Evolutionary conservation across 2,329 filamentous ascomycete species (phyloP).

Genomic region (Didymella pomorum): DNA sequence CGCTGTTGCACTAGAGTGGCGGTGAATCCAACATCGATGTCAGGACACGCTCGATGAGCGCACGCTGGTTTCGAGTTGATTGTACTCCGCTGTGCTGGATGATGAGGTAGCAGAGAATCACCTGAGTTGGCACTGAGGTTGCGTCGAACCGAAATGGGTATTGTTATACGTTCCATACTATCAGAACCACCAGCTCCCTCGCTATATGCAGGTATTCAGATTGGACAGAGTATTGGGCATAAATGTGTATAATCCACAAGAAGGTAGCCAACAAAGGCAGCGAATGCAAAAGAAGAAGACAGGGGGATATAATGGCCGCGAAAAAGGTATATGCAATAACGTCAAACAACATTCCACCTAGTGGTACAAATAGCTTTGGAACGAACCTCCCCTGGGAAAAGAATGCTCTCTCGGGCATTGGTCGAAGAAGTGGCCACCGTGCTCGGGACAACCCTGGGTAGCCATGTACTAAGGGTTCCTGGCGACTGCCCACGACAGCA

Average conservation of each 20-base stretch:
- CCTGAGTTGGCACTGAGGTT: background rate
- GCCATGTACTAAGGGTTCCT: slow-evolving; percentile 19
- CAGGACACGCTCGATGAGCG: slow-evolving; percentile 4
- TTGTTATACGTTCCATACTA: slow-evolving; percentile 16
- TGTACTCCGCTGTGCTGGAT: slow-evolving; percentile 9
- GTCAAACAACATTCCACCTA: slow-evolving; percentile 19
- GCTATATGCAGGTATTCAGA: slow-evolving; percentile 21
- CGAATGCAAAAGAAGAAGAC: slow-evolving; percentile 26
- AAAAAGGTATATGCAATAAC: slow-evolving; percentile 21
- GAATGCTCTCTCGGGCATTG: background rate
- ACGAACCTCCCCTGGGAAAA: background rate
- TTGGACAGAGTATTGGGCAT: slow-evolving; percentile 9
- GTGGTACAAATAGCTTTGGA: slow-evolving; percentile 12
- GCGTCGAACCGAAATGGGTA: slow-evolving; percentile 23
- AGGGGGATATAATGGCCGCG: slow-evolving; percentile 23
- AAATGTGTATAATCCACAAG: slow-evolving; percentile 13
- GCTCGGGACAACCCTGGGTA: too few species aligned
- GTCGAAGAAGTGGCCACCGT: too few species aligned
- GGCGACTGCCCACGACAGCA: slow-evolving; percentile 54
- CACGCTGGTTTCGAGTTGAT: slow-evolving; percentile 9
- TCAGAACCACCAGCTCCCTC: slow-evolving; percentile 22
- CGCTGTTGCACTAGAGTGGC: slow-evolving; percentile 25
- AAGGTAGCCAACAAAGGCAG: slow-evolving; percentile 12
- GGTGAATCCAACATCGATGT: slow-evolving; percentile 18
- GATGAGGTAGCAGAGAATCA: slow-evolving; percentile 6